Percentiles rank a stretch among this genome's conserved stretches.
These are phyloP conservation scores for Trametes elegans DNA, from an alignment of 768 basidiomycete species.

Conservation along the genomic window DNA sequence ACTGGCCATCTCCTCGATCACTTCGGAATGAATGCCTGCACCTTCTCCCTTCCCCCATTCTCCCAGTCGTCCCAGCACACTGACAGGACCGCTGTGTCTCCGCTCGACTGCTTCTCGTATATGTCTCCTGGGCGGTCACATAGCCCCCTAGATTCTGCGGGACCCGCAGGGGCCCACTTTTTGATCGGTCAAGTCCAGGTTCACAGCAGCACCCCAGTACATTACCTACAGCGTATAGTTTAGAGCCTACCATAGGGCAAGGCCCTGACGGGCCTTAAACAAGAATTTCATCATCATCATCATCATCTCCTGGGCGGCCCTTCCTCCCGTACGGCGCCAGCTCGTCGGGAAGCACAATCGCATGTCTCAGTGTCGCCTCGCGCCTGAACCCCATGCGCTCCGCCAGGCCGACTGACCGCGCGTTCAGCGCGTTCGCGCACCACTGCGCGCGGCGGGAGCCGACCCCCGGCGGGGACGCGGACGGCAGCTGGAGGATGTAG, in stretches of 20 bases:
- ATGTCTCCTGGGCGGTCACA: no score
- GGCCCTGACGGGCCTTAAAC: no score
- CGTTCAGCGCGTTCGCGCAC: constrained; percentile 40
- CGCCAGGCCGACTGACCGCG: constrained; percentile 37
- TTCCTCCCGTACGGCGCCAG: constrained; percentile 23
- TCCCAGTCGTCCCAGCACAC: constrained; percentile 68
- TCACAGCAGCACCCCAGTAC: no score
- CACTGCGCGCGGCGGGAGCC: constrained; percentile 51
- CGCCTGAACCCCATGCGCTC: constrained; percentile 44
- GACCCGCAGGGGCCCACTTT: no score
- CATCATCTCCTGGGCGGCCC: constrained; percentile 29
- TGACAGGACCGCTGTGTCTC: constrained; percentile 45
- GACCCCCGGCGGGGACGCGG: constrained; percentile 30
- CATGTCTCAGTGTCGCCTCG: constrained; percentile 40
- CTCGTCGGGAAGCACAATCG: constrained; percentile 32
- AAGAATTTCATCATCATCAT: no score
- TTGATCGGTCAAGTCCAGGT: no score
- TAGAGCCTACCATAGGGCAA: no score
- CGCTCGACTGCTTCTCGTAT: not conserved
- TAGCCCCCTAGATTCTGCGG: no score
- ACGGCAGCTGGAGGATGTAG: constrained; percentile 26
- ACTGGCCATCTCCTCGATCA: no score
- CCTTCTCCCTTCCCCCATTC: constrained; percentile 31
- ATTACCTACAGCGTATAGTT: no score
- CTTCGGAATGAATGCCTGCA: constrained; percentile 24